Evolutionary conservation across 2,329 filamentous ascomycete species (phyloP).

Genomic region (Curvularia spicifera): DNA sequence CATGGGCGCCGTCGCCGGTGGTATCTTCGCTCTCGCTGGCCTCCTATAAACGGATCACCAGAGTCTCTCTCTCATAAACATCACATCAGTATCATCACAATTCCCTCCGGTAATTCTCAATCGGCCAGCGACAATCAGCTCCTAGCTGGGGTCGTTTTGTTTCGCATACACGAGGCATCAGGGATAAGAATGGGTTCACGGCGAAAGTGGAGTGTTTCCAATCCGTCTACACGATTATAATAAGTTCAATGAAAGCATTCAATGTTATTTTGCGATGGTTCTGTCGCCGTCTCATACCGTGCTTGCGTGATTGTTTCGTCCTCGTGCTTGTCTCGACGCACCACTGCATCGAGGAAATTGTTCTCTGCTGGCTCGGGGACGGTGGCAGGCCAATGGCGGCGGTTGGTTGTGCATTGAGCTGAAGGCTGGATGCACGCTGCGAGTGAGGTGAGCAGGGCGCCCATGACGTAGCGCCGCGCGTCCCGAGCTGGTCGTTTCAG

Average conservation of each 20-base stretch:
- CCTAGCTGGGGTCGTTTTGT: slow-evolving; percentile 19
- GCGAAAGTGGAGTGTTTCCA: slow-evolving; percentile 4
- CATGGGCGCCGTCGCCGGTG: slow-evolving; percentile 43
- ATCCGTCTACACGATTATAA: slow-evolving; percentile 11
- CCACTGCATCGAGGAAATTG: background rate
- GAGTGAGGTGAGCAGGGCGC: slow-evolving; percentile 5
- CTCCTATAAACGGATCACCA: slow-evolving; percentile 38
- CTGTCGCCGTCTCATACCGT: background rate
- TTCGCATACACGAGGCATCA: slow-evolving; percentile 19
- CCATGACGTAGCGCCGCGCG: slow-evolving; percentile 13
- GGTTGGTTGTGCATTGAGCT: background rate
- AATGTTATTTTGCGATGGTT: background rate
- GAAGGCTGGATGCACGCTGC: background rate
- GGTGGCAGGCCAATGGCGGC: background rate
- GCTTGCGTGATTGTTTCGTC: background rate
- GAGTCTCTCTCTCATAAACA: background rate
- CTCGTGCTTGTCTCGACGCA: background rate
- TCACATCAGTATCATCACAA: slow-evolving; percentile 9
- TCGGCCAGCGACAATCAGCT: slow-evolving; percentile 12
- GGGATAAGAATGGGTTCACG: slow-evolving; percentile 8
- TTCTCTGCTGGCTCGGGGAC: background rate
- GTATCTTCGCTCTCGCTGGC: slow-evolving; percentile 40
- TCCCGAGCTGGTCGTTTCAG: slow-evolving; percentile 1
- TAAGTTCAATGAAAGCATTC: slow-evolving; percentile 14
- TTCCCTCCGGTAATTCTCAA: slow-evolving; percentile 12